phyloP scores from a whole-genome alignment of 257 asterid genomes.

The Solanum pimpinellifolium region DNA sequence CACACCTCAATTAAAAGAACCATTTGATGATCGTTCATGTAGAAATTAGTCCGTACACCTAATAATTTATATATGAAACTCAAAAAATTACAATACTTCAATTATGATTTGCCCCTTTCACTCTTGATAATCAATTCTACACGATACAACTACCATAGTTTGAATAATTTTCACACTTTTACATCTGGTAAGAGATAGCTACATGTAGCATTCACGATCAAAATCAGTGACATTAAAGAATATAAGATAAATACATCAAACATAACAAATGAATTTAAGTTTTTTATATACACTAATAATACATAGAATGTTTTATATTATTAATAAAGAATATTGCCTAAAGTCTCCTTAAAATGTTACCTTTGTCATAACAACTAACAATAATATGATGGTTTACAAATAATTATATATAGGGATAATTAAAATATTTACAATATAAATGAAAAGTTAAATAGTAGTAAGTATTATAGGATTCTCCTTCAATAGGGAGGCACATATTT shows the following conservation, averaged over 20 bases:
- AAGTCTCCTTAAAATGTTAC: neutral
- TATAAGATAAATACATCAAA: neutral
- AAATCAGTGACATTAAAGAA: neutral
- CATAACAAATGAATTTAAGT: neutral
- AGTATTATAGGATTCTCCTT: slow-evolving; percentile 43
- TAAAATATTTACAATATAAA: neutral
- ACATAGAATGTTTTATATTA: neutral
- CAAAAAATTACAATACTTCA: neutral
- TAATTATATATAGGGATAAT: neutral
- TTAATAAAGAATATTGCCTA: neutral
- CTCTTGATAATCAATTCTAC: neutral
- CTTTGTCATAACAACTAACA: neutral
- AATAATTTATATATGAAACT: neutral
- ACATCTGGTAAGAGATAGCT: neutral
- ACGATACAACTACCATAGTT: neutral
- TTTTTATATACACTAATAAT: neutral
- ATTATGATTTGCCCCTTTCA: neutral
- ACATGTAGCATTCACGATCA: neutral
- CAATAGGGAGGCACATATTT: slow-evolving; percentile 25
- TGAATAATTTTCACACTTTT: neutral
- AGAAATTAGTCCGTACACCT: neutral
- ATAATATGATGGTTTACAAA: neutral
- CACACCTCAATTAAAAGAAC: no score
- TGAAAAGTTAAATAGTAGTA: neutral
- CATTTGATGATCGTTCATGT: no score